phyloP scores from a whole-genome alignment of 345 rosid genomes.

The Heritiera fomes region DNA sequence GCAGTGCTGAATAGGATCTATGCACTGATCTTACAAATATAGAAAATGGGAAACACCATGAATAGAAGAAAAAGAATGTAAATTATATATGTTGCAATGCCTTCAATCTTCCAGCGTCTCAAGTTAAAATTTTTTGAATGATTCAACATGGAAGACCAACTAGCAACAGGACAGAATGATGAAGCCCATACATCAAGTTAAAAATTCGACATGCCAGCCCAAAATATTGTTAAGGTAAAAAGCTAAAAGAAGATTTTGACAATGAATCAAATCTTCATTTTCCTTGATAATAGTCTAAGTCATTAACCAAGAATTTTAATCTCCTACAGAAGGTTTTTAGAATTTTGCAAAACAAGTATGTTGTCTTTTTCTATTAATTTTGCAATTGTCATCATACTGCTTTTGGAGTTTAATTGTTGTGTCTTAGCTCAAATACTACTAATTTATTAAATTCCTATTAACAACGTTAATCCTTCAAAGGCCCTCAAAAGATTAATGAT shows the following conservation, averaged over 20 bases:
- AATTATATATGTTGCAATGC: neutral
- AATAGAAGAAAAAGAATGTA: neutral
- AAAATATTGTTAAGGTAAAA: neutral
- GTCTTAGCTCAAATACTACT: neutral
- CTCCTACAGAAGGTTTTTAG: neutral
- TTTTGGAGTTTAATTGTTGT: neutral
- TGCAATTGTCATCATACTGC: neutral
- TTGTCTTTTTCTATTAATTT: neutral
- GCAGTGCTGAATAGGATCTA: neutral
- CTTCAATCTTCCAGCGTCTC: neutral
- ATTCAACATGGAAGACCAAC: neutral
- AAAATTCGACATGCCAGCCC: neutral
- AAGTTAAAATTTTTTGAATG: neutral
- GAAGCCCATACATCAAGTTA: neutral
- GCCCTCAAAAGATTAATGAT: neutral
- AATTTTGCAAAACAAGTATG: neutral
- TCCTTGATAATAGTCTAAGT: neutral
- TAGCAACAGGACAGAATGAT: neutral
- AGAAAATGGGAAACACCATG: neutral
- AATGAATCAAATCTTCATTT: constrained; percentile 2
- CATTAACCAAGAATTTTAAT: neutral
- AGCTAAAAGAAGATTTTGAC: neutral
- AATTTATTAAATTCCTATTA: neutral
- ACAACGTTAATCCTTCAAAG: neutral
- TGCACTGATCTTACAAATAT: neutral